Base-by-base conservation (phyloP, 169 alveolate genomes). In the Cryptosporidium xiaoi region DNA sequence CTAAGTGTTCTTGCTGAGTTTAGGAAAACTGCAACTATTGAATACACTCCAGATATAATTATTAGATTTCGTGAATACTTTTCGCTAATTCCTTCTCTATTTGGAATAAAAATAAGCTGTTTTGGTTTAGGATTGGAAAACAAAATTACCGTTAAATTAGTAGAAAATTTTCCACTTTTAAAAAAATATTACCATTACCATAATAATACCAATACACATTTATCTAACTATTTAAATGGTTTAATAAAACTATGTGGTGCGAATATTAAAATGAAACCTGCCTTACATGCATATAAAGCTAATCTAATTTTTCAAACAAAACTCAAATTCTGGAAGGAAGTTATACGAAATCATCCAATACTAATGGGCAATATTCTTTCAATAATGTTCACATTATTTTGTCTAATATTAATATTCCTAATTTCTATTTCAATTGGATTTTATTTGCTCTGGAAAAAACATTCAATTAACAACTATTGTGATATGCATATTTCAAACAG, bases 191-290 rank as follows among this genome's bases (percentile, higher is more conserved):
- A 27, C 0, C 40, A 66, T 16, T 20, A 27, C 0, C 40, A 24
- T 15, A 48, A 48, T 66, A 0, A 3, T 6, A 40, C 48, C 48
- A 55, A 55, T 13, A 7, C 8, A 10, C 6, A 55, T 55, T 27
- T 13, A 13, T 27, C 29, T 5, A 55, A 31, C 6, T 33, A 50
- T 8, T 20, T 53, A 51, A 46, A 53, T 51, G 20, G 34, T 10
- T 5, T 31, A 31, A 56, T 69, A 31, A 69, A 55, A 27, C 51
- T 69, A 20, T 69, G 83, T 55, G 83, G 83, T 33, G 83, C 83
- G n/a, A 69, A 18, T n/a, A 55, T 69, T 16, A 51, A 36, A 31
- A 69, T 69, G 67, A 69, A 53, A 18, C 83, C 83, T 69, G 83
- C 83, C 18, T 55, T 69, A 15, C 83, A 69, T 13, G 27, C 56